Conservation (phyloP, 179 eudicot species). For the Patellifolia procumbens region DNA sequence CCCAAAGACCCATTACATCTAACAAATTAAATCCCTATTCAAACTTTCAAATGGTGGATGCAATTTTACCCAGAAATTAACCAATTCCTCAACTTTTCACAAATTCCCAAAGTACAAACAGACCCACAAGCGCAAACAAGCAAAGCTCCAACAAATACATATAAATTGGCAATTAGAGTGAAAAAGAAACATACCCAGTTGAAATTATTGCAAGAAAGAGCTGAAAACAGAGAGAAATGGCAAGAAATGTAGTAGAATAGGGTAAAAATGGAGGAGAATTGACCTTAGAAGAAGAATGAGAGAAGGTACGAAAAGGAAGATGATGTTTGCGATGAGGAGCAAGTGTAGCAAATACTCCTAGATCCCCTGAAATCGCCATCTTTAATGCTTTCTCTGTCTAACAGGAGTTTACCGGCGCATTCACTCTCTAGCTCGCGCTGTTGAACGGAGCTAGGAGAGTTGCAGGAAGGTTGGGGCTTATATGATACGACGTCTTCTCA, state of each 20-base stretch:
- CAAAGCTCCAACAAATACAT: neutral
- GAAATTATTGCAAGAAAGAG: neutral
- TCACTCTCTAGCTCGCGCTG: neutral
- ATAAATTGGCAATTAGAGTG: neutral
- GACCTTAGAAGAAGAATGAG: conserved; percentile 60
- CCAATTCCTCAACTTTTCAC: neutral
- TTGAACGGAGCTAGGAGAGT: too few species aligned
- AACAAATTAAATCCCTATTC: neutral
- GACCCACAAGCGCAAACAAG: neutral
- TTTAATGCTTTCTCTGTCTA: conserved; percentile 7
- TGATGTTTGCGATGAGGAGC: conserved; percentile 37
- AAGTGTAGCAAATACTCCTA: conserved; percentile 63
- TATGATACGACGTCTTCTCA: too few species aligned
- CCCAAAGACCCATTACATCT: neutral
- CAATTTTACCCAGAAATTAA: neutral
- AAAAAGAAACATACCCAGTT: conserved; percentile 1
- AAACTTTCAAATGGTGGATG: neutral
- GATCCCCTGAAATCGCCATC: conserved; percentile 79
- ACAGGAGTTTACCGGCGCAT: neutral
- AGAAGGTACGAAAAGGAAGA: conserved; percentile 39
- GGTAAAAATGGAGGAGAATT: too few species aligned
- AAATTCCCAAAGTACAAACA: too few species aligned
- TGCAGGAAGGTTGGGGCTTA: too few species aligned
- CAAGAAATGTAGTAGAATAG: neutral
- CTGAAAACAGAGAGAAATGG: neutral